Base-by-base conservation (phyloP, 768 basidiomycete species). In the Mycena alexandri region DNA sequence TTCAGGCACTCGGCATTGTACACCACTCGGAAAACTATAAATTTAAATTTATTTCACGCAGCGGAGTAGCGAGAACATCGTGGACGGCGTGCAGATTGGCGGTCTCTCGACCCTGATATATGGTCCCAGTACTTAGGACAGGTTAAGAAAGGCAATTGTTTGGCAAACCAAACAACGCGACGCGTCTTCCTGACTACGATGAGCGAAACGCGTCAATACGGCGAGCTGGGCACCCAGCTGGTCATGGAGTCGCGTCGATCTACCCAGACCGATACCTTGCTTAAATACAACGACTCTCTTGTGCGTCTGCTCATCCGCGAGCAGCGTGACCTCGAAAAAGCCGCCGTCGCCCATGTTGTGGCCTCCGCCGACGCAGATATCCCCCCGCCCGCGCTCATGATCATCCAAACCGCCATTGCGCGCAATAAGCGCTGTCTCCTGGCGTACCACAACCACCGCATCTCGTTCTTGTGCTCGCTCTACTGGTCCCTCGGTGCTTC, bases 371-470 rank as follows among this genome's bases (percentile, higher is more conserved):
- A 77, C 12, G 85, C 84, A 69, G 74, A 78, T 56, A 76, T 81
- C 42, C 81, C 89, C 55, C 85, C 87, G 21, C 87, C 88, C 3
- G 86, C 90, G 21, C 81, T 96, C 67, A 87, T 94, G 72, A 88
- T 98, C 74, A 90, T 93, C 76, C 94, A 97, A 79, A 93, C 96
- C 10, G 90, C 94, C 42, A 92, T 97, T 72, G 84, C 90, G 44
- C 89, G 96, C 68, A 98, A 99, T 84, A 98, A 97, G 78, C 92
- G 98, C n/a, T 95, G 94, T 76, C 85, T 99, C 5, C 87, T 98
- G 50, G 95, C 95, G 0, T 99, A 99, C 79, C 95, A 98, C 78
- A 81, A 87, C 25, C 94, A 96, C 80, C 87, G 97, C 61, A 79
- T 94, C 43, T 92, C 94, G 75, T 89, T 90, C 58, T 86, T 99